Percentiles rank a stretch among this genome's conserved stretches.
Conservation (phyloP, 2,329 filamentous ascomycete genomes). For the Paramyrothecium roridum region DNA sequence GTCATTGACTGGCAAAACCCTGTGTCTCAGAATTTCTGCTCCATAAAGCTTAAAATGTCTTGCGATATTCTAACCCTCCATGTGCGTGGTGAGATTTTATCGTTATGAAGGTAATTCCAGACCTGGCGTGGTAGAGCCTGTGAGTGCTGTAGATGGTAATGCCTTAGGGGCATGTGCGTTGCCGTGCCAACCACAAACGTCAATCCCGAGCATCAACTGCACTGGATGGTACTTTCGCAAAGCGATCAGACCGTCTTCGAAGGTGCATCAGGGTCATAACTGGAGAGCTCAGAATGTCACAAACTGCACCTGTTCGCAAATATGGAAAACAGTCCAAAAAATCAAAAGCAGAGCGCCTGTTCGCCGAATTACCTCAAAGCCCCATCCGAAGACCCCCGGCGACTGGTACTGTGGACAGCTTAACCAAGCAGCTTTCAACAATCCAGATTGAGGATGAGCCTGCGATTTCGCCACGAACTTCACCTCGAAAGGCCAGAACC, state of each 20-base stretch:
- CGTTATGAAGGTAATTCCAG: no score
- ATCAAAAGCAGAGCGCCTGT: constrained; percentile 44
- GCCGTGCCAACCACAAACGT: constrained; percentile 4
- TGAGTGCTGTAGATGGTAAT: no score
- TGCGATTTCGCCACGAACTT: neutral
- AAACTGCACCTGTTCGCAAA: constrained; percentile 37
- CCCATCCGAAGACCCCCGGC: constrained; percentile 33
- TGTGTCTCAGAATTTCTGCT: no score
- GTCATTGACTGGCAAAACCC: no score
- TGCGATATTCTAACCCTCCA: no score
- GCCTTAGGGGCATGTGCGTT: constrained; percentile 2
- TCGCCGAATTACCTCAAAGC: constrained; percentile 49
- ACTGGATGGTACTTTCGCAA: neutral
- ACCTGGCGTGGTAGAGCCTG: no score
- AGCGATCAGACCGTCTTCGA: no score
- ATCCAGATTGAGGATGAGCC: constrained; percentile 17
- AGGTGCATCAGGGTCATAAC: no score
- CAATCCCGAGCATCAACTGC: neutral
- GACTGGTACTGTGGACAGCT: constrained; percentile 12
- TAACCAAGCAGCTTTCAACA: constrained; percentile 30
- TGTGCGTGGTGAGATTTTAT: no score
- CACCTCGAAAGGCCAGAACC: neutral
- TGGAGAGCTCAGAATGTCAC: constrained; percentile 36
- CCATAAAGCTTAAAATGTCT: no score
- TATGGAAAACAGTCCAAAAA: constrained; percentile 50